Evolutionary conservation across 1,139 yeast species (phyloP).

Genomic region (Magnusiomyces ingens): DNA sequence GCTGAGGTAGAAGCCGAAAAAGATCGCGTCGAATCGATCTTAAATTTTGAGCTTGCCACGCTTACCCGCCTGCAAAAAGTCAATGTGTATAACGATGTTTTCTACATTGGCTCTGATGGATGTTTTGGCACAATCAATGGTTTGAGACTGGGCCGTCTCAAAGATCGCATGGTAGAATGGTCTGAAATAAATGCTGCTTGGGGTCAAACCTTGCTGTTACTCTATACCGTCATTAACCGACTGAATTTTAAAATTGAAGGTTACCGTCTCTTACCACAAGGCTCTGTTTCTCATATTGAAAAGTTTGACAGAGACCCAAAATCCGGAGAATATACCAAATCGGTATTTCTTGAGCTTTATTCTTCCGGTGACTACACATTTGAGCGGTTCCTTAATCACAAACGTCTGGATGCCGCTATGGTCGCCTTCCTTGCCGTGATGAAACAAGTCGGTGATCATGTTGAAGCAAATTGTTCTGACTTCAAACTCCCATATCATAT

Average conservation of each 20-base stretch:
- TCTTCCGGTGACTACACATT: constrained; percentile 62
- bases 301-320: constrained; percentile 41
- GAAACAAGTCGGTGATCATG: constrained; percentile 46
- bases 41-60: constrained; percentile 54
- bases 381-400: constrained; percentile 62
- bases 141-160: constrained; percentile 62
- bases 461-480: constrained; percentile 45
- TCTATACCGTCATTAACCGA: constrained; percentile 57
- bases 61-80: constrained; percentile 64
- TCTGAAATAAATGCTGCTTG: constrained; percentile 88
- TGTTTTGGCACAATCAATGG: constrained; percentile 86
- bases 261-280: constrained; percentile 72
- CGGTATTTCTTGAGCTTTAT: constrained; percentile 42
- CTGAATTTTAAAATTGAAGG: constrained; percentile 50
- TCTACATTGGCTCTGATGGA: constrained; percentile 75
- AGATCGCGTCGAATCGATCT: constrained; percentile 54
- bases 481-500: constrained; percentile 68
- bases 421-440: constrained; percentile 63
- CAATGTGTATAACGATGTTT: constrained; percentile 76
- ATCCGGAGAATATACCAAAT: constrained; percentile 32
- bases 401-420: constrained; percentile 69
- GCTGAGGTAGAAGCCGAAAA: constrained; percentile 45
- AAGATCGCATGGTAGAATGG: constrained; percentile 61
- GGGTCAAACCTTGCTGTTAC: constrained; percentile 70
- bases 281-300: constrained; percentile 75